Percentiles rank a stretch among this genome's conserved stretches.
Conservation (phyloP, 2,329 filamentous ascomycete genomes). For the Aspergillus sp. region DNA sequence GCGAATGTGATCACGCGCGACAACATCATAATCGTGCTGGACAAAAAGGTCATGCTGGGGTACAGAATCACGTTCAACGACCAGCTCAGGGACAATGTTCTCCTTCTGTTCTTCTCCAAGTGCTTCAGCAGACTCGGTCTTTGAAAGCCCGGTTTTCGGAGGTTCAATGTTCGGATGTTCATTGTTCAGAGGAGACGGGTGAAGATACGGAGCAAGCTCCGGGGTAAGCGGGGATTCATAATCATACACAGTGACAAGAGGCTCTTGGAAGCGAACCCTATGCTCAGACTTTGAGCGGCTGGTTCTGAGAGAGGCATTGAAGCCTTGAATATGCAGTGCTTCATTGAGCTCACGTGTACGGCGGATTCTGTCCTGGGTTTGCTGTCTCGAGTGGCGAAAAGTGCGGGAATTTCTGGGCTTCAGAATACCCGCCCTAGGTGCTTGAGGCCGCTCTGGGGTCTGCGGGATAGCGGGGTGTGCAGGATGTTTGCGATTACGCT, state of each 20-base stretch:
- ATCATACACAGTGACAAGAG: conserved; percentile 5
- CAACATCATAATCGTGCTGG: too few relatives aligned
- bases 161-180: not conserved
- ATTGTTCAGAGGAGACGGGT: not conserved
- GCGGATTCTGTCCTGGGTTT: not conserved
- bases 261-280: conserved; percentile 17
- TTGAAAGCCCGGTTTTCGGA: too few relatives aligned
- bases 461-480: not conserved
- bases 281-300: not conserved
- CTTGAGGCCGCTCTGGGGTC: not conserved
- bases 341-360: not conserved
- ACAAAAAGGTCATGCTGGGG: too few relatives aligned
- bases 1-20: too few relatives aligned
- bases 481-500: not conserved
- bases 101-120: conserved; percentile 15
- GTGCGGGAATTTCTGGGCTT: not conserved
- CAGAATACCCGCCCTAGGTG: not conserved
- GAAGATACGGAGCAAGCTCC: conserved; percentile 15
- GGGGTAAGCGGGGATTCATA: not conserved
- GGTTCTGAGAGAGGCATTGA: not conserved
- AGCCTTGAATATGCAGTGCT: not conserved
- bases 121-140: not conserved
- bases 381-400: too few relatives aligned
- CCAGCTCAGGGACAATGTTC: conserved; percentile 12
- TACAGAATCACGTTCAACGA: not conserved